phyloP scores from a whole-genome alignment of 1,284 basidiomycete genomes.

The Sporisorium scitamineum region DNA sequence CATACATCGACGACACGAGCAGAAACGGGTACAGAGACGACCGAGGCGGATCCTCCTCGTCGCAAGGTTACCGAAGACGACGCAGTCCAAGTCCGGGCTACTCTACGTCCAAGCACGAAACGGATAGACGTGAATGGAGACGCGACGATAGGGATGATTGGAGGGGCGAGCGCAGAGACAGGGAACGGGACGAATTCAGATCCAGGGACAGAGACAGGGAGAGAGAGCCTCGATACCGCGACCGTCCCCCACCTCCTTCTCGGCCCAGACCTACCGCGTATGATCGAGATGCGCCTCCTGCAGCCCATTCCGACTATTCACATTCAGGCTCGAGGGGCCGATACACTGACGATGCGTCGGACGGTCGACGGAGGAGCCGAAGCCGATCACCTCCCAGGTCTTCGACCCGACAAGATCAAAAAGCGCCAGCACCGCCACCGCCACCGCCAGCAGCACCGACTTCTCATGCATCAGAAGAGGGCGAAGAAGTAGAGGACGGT shows the following conservation, averaged over 20 bases:
- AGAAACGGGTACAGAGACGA: constrained; percentile 17
- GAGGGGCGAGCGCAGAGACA: constrained; percentile 1
- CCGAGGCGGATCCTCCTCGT: constrained; percentile 11
- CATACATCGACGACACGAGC: constrained; percentile 11
- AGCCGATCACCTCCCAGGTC: constrained; percentile 9
- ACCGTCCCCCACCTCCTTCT: constrained; percentile 20
- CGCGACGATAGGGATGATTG: constrained; percentile 11
- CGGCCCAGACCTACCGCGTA: constrained; percentile 17
- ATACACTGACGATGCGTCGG: not conserved
- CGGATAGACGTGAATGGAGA: constrained; percentile 19
- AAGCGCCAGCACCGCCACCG: constrained; percentile 1
- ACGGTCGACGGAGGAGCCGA: not conserved
- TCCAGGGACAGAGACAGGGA: constrained; percentile 13
- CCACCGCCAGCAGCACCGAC: not conserved
- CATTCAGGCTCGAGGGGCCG: not conserved
- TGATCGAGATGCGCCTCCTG: not conserved
- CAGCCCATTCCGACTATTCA: not conserved
- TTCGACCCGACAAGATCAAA: not conserved
- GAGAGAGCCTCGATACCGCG: constrained; percentile 13
- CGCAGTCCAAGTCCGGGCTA: constrained; percentile 29
- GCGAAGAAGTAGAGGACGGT: constrained; percentile 11
- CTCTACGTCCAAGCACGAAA: constrained; percentile 5
- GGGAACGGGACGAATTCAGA: constrained; percentile 13
- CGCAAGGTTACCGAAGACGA: constrained; percentile 14
- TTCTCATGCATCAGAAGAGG: not conserved